phyloP scores from a whole-genome alignment of 345 rosid species.

The Salix exigua region DNA sequence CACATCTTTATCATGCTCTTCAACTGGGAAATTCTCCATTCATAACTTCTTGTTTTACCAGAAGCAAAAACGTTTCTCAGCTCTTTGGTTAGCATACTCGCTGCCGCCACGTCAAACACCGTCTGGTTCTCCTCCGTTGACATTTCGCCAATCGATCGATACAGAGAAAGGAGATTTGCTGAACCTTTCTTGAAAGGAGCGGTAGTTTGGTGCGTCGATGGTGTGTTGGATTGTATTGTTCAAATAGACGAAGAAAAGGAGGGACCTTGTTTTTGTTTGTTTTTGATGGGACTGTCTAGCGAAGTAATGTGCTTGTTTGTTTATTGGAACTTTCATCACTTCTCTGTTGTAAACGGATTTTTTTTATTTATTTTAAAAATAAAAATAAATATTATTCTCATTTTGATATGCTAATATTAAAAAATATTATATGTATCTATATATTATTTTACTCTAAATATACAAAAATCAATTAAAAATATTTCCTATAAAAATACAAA shows the following conservation, averaged over 20 bases:
- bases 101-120: conserved; percentile 43
- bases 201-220: background rate
- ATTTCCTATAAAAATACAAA: too few relatives aligned
- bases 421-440: too few relatives aligned
- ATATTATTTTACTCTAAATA: too few relatives aligned
- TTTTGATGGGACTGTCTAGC: background rate
- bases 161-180: background rate
- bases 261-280: background rate
- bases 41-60: conserved; percentile 68
- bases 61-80: conserved; percentile 43
- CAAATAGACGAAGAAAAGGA: background rate
- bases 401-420: too few relatives aligned
- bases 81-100: conserved; percentile 42
- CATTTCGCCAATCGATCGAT: background rate
- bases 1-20: conserved; percentile 46
- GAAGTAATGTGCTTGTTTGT: too few relatives aligned
- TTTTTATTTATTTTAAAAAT: too few relatives aligned
- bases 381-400: too few relatives aligned
- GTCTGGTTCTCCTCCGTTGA: background rate
- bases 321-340: too few relatives aligned
- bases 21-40: conserved; percentile 75
- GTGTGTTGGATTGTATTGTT: background rate
- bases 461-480: too few relatives aligned
- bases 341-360: too few relatives aligned
- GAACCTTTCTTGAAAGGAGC: too few relatives aligned